Evolutionary conservation across 2,329 filamentous ascomycete species (phyloP), one percentile per base, ranked within the genome.

Genomic region (Ophiostoma tasmaniense): DNA sequence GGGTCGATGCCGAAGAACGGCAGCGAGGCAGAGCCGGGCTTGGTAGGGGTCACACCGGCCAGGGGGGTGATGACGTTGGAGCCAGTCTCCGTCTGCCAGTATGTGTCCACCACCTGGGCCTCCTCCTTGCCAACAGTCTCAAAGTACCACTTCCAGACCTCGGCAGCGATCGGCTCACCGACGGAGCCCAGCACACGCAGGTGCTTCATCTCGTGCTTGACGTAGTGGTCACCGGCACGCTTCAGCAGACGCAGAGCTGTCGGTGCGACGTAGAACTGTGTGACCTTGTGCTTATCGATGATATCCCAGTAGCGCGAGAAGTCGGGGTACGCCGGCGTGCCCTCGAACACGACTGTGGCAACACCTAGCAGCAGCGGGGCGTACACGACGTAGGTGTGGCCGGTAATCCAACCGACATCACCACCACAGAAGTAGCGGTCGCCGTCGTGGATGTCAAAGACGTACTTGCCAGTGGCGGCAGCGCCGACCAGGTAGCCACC

Each of bases 111-210:
- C 78, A 99, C 85, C 77, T 99, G 95, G 66, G 92, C 90, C 79
- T 96, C 89, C 80, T 94, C 90, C 84, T 93, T 96, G 76, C 95
- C 95, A 67, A 99, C 93, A 74, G 90, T 86, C 80, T 98, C 93
- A 78, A 93, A 94, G 82, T 98, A 99, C 95, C 95, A 99, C 82
- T 98, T 98, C 95, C 95, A 99, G 70, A 99, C 91, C 80, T 99
- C 95, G 28, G 94, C 92, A 22, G 95, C 94, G 75, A 99, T 99
- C 52, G 95, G 95, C 82, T 99, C 95, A 74, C 95, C 95, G 70
- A 99, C 95, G 22, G 94, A 97, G 70, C 94, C 95, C 25, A 99
- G 84, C 6, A 98, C 90, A 77, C 95, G 87, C 72, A 99, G 85
- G 75, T 92, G 87, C 81, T 91, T 90, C 91, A 99, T 95, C 77